These are phyloP conservation scores for Purshia tridentata DNA, from an alignment of 306 rosid species.

Conservation along the genomic window DNA sequence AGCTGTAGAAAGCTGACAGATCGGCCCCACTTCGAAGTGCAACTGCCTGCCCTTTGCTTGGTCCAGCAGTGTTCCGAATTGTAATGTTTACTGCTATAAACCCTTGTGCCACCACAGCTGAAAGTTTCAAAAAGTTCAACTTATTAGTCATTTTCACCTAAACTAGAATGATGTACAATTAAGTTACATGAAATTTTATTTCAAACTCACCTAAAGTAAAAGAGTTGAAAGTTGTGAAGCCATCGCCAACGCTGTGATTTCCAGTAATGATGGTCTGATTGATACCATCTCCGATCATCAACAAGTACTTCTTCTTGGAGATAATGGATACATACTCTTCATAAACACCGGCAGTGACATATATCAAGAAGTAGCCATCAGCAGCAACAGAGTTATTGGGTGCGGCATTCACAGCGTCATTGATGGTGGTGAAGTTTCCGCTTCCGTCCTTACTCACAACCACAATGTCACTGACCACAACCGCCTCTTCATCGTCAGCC, in stretches of 20 bases:
- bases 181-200: too few relatives aligned
- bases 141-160: not conserved
- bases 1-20: slow-evolving; percentile 33
- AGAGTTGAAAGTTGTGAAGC: slow-evolving; percentile 38
- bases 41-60: slow-evolving; percentile 45
- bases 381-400: slow-evolving; percentile 38
- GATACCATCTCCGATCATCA: slow-evolving; percentile 49
- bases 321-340: slow-evolving; percentile 32
- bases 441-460: slow-evolving; percentile 38
- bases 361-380: slow-evolving; percentile 44
- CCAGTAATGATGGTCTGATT: slow-evolving; percentile 42
- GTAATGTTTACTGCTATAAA: slow-evolving; percentile 36
- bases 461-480: slow-evolving; percentile 30
- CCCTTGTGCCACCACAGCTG: slow-evolving; percentile 38
- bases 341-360: slow-evolving; percentile 41
- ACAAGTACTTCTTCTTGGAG: slow-evolving; percentile 35
- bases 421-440: slow-evolving; percentile 35
- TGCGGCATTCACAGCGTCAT: slow-evolving; percentile 31
- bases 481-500: slow-evolving; percentile 21
- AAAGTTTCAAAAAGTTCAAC: not conserved
- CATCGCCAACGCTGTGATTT: slow-evolving; percentile 33
- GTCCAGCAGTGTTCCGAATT: slow-evolving; percentile 40
- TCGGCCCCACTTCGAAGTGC: slow-evolving; percentile 41
- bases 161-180: too few relatives aligned
- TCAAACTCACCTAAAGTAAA: slow-evolving; percentile 31